A percentile compares a stretch with the other conserved stretches of the same genome.
Evolutionary conservation across 2,329 filamentous ascomycete genomes (phyloP).

Genomic region (Scleromitrula shiraiana): DNA sequence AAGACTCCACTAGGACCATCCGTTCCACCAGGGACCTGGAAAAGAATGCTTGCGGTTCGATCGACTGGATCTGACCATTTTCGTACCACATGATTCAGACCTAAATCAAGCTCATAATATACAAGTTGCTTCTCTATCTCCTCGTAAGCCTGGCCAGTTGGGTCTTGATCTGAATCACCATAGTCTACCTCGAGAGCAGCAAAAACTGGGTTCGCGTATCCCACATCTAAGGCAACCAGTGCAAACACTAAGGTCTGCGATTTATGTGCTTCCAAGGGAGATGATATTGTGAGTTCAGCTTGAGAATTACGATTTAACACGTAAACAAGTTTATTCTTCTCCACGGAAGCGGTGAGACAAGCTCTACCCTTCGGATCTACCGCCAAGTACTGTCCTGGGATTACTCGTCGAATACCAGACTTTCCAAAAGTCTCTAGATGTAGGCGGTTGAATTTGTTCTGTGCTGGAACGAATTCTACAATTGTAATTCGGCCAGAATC

Average conservation of each 20-base stretch:
- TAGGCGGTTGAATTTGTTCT: conserved; percentile 80
- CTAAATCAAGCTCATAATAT: conserved; percentile 95
- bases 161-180: conserved; percentile 82
- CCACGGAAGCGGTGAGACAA: conserved; percentile 84
- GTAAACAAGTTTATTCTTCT: conserved; percentile 99
- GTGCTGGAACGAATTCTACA: conserved; percentile 78
- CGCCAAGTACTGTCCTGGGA: conserved; percentile 93
- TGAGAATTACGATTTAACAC: conserved; percentile 93
- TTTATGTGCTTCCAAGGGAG: conserved; percentile 92
- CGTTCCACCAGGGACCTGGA: conserved; percentile 89
- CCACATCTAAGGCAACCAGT: conserved; percentile 82
- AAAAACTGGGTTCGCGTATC: conserved; percentile 95
- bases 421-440: conserved; percentile 98
- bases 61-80: conserved; percentile 96
- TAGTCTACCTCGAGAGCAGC: conserved; percentile 93
- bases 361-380: conserved; percentile 94
- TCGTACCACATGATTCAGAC: conserved; percentile 91
- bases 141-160: conserved; percentile 71
- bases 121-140: conserved; percentile 86
- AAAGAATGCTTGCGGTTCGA: conserved; percentile 78
- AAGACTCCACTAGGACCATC: conserved; percentile 93
- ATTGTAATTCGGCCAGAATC: conserved; percentile 95
- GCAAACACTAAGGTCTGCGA: conserved; percentile 84
- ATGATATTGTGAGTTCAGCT: conserved; percentile 92
- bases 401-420: conserved; percentile 84